Evolutionary conservation across 2,329 filamentous ascomycete genomes (phyloP), one percentile per base, ranked within the genome.

Genomic region (Cephalotrichum gorgonifer): DNA sequence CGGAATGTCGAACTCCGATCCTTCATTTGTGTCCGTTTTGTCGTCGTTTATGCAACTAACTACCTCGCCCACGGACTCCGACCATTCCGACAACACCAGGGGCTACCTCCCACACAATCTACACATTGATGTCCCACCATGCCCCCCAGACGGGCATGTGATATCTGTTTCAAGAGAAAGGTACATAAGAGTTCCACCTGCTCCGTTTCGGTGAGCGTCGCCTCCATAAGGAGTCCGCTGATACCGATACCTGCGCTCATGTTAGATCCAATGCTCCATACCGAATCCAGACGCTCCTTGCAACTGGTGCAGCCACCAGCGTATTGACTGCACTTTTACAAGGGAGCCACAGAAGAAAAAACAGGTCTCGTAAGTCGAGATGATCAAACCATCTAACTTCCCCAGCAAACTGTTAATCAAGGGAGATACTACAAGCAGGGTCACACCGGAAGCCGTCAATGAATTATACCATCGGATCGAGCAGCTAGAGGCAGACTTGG

Each of bases 281-380:
- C 62, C 62, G 15, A 51, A 62, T 9, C 66, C 68, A 3, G 52
- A 50, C 31, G 30, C 42, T 4, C 61, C 64, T 44, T 75, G 72
- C 58, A 70, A 75, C 56, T 75, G 72, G 71, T 75, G 72, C 55
- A 64, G 61, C 45, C 70, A 74, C 56, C 72, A 74, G 53, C 59
- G 64, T 48, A 61, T 71, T 20, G 56, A 64, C 17, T 76, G 73
- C 57, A 74, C 70, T 7, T 75, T 73, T 55, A 63, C 47, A 45
- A 51, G 52, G 50, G 51, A 49, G 27, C 48, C 43, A 49, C 45
- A 54, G 50, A 47, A 47, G 50, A 55, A 28, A 2, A 23, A 27
- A 20, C 28, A n/a, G 15, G 22, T 17, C n/a, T 17, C 17, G 31
- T 47, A 43, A 17, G 26, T 38, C 43, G 3, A 15, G n/a, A n/a